These are phyloP conservation scores for Pilaira anomala DNA, from an alignment of 192 early-diverging fungal species.

Conservation along the genomic window DNA sequence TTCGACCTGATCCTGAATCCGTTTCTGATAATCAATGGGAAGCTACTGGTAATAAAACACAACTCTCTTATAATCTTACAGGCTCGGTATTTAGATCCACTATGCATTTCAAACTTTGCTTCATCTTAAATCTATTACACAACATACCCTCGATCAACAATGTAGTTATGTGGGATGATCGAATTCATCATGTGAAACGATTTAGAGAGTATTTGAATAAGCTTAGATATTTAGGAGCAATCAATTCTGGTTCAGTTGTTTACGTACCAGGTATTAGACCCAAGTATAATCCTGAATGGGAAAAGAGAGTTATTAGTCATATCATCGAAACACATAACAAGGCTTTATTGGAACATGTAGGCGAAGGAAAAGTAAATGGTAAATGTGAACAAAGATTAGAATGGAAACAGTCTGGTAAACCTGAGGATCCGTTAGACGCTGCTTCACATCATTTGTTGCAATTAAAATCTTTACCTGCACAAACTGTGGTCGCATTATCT, in stretches of 20 bases:
- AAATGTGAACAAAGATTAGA: not conserved
- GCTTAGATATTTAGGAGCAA: not conserved
- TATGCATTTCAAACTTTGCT: conserved; percentile 32
- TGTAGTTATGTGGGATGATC: conserved; percentile 36
- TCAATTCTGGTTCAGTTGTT: conserved; percentile 15
- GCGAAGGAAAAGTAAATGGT: not conserved
- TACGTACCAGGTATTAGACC: conserved; percentile 14
- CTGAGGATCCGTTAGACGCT: not conserved
- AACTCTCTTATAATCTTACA: not conserved
- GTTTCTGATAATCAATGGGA: not conserved
- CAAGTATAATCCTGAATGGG: conserved; percentile 20
- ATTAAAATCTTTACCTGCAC: not conserved
- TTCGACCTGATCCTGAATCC: conserved; percentile 34
- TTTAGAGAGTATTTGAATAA: conserved; percentile 17
- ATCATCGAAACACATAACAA: conserved; percentile 18
- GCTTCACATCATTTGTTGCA: not conserved
- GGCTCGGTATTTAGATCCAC: conserved; percentile 19
- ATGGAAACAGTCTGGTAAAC: not conserved
- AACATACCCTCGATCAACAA: conserved; percentile 16
- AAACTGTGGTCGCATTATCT: not conserved
- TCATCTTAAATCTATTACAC: conserved; percentile 20
- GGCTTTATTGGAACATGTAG: not conserved
- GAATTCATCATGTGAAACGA: conserved; percentile 12
- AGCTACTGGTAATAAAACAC: not conserved
- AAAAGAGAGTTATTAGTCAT: conserved; percentile 6